Percentiles rank a stretch among this genome's conserved stretches.
Evolutionary conservation across 2,329 filamentous ascomycete genomes (phyloP).

Genomic region (Mycogone perniciosa): DNA sequence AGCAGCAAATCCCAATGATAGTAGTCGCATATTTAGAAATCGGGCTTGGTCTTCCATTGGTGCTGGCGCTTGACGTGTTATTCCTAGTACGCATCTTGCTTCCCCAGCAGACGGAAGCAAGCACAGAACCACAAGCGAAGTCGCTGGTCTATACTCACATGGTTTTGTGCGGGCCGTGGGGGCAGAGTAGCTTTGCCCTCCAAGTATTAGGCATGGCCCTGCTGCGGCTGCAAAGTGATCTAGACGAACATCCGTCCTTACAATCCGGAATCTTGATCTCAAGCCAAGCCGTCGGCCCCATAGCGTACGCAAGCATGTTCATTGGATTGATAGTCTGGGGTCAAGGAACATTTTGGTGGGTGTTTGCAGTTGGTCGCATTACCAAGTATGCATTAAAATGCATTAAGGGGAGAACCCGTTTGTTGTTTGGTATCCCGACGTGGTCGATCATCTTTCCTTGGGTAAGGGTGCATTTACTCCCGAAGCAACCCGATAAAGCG

Average conservation of each 20-base stretch:
- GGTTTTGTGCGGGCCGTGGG: slow-evolving; percentile 35
- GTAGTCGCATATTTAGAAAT: slow-evolving; percentile 35
- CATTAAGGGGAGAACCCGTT: slow-evolving; percentile 12
- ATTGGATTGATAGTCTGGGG: slow-evolving; percentile 33
- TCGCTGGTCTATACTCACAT: slow-evolving; percentile 29
- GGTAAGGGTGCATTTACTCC: slow-evolving; percentile 21
- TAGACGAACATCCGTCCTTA: not conserved
- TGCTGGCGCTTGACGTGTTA: slow-evolving; percentile 26
- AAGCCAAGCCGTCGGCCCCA: slow-evolving; percentile 22
- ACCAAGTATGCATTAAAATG: slow-evolving; percentile 16
- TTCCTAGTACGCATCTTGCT: slow-evolving; percentile 28
- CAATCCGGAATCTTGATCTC: slow-evolving; percentile 18
- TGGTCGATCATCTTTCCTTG: slow-evolving; percentile 35
- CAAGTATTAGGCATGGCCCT: slow-evolving; percentile 31
- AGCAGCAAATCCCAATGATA: slow-evolving; percentile 31
- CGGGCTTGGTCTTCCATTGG: slow-evolving; percentile 28
- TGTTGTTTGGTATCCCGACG: slow-evolving; percentile 24
- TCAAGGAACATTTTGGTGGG: slow-evolving; percentile 35
- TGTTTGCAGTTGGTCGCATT: slow-evolving; percentile 32
- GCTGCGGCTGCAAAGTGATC: not conserved
- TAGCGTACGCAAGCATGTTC: slow-evolving; percentile 31
- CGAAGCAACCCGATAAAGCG: not conserved
- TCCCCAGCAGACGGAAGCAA: slow-evolving; percentile 12
- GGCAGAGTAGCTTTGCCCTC: slow-evolving; percentile 33
- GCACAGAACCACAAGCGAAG: not conserved